phyloP scores from a whole-genome alignment of 768 basidiomycete species.

The Lyophyllum shimeji region DNA sequence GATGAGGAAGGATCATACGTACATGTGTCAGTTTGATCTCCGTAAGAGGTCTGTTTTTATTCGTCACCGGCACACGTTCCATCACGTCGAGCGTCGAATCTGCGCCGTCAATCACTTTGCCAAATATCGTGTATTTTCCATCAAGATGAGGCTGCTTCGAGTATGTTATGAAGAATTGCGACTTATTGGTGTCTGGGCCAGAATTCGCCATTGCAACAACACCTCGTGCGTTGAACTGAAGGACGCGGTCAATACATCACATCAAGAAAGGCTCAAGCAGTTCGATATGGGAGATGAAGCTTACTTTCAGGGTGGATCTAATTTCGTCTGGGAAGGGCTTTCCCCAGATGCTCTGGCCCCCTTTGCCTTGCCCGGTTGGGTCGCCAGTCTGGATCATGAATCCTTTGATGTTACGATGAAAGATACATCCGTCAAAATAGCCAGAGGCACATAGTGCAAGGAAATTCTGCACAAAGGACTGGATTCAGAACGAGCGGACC shows the following conservation, averaged over 20 bases:
- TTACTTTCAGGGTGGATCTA: constrained; percentile 89
- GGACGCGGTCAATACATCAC: constrained; percentile 14
- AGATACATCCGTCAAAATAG: constrained; percentile 81
- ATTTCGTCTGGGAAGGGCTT: constrained; percentile 90
- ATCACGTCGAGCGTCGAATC: constrained; percentile 93
- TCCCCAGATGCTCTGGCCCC: constrained; percentile 97
- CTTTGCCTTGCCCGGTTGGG: constrained; percentile 88
- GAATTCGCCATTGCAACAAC: constrained; percentile 98
- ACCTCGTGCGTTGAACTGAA: constrained; percentile 91
- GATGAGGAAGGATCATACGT: constrained; percentile 45
- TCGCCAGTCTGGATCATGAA: constrained; percentile 98
- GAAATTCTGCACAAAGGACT: constrained; percentile 69
- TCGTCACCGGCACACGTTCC: constrained; percentile 87
- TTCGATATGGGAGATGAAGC: constrained; percentile 5
- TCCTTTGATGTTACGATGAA: constrained; percentile 92
- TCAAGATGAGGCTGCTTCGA: constrained; percentile 93
- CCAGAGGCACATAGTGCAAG: constrained; percentile 90
- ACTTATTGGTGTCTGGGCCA: constrained; percentile 92
- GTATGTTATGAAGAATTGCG: constrained; percentile 88
- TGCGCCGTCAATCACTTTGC: constrained; percentile 97
- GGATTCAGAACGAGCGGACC: constrained; percentile 5
- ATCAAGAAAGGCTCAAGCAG: constrained; percentile 18
- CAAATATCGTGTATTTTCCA: constrained; percentile 92
- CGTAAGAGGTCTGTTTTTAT: constrained; percentile 83
- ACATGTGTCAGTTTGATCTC: constrained; percentile 86